phyloP scores from a whole-genome alignment of 768 basidiomycete genomes.

The Tulasnella sp. region DNA sequence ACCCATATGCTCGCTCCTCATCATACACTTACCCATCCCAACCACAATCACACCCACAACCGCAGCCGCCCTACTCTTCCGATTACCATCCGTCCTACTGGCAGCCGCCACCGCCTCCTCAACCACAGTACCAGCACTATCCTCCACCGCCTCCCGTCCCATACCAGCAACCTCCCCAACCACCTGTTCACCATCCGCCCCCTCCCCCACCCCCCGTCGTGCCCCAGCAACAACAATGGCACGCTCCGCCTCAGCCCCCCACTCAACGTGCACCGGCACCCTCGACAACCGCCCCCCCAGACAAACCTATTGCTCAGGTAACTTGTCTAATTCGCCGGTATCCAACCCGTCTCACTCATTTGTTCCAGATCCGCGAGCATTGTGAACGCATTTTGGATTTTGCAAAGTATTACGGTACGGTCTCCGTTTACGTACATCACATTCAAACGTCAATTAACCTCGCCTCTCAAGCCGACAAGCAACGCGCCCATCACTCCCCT shows the following conservation, averaged over 20 bases:
- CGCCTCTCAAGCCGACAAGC: background rate
- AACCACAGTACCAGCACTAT: background rate
- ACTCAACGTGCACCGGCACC: background rate
- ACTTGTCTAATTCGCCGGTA: too few relatives aligned
- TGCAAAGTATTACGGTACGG: slow-evolving; percentile 7
- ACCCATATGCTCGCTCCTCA: background rate
- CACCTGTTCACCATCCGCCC: too few relatives aligned
- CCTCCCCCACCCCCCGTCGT: slow-evolving; percentile 1
- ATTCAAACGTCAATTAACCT: background rate
- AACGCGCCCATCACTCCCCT: background rate
- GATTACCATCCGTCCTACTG: too few relatives aligned
- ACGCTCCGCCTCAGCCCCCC: background rate
- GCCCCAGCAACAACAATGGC: background rate
- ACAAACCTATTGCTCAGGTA: slow-evolving; percentile 14
- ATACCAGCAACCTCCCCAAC: too few relatives aligned
- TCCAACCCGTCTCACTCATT: background rate
- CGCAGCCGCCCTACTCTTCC: background rate
- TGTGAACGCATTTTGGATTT: slow-evolving; percentile 11
- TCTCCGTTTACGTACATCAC: background rate
- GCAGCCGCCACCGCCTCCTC: background rate
- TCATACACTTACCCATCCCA: too few relatives aligned
- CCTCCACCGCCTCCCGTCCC: too few relatives aligned
- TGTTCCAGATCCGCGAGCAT: slow-evolving; percentile 11
- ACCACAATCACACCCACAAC: too few relatives aligned
- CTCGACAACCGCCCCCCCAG: background rate